Percentiles rank a stretch among this genome's conserved stretches.
Conservation (phyloP, 495 filamentous ascomycete genomes). For the Letharia columbiana region DNA sequence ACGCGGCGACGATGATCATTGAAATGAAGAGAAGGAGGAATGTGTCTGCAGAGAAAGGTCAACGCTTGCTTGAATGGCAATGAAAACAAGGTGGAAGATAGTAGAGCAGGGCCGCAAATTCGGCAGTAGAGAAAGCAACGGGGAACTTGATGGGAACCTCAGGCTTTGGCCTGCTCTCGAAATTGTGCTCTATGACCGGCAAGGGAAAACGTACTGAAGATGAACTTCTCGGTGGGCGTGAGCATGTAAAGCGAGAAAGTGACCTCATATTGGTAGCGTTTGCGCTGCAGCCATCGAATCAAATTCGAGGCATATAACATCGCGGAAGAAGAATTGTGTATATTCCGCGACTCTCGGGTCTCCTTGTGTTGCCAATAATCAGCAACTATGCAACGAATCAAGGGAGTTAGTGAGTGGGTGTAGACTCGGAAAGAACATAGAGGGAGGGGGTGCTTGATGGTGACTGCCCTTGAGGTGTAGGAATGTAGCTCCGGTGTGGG, state of each 20-base stretch:
- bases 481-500: no score
- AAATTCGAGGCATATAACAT: slow-evolving; percentile 39
- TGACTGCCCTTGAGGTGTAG: no score
- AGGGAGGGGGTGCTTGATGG: no score
- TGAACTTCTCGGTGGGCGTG: slow-evolving; percentile 72
- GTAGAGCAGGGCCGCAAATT: background rate
- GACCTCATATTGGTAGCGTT: slow-evolving; percentile 81
- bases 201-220: slow-evolving; percentile 57
- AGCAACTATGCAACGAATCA: background rate
- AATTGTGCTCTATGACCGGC: background rate
- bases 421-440: background rate
- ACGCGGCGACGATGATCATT: slow-evolving; percentile 75
- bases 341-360: background rate
- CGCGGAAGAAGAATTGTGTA: slow-evolving; percentile 22
- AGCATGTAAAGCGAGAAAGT: slow-evolving; percentile 83
- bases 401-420: background rate
- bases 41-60: slow-evolving; percentile 52
- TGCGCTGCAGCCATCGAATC: slow-evolving; percentile 61
- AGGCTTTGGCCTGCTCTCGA: background rate
- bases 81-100: background rate
- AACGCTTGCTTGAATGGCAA: background rate
- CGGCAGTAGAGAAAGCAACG: background rate
- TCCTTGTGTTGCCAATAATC: background rate
- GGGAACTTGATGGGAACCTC: background rate
- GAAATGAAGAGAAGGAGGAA: slow-evolving; percentile 78